Conservation (phyloP, 176 grass and related monocot genomes). For the Areca catechu region DNA sequence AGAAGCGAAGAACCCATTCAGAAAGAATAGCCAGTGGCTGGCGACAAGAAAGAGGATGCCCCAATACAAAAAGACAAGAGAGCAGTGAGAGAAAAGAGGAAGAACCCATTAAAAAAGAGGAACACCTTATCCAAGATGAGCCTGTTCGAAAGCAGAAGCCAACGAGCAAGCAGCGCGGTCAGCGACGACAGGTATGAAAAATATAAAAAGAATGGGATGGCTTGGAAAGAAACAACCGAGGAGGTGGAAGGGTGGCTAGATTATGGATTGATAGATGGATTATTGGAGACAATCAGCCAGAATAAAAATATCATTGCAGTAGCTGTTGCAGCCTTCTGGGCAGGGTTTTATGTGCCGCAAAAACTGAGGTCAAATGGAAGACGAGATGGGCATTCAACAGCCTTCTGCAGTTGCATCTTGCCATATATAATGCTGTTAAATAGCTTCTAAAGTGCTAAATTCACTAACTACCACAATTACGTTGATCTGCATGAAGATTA, state of each 20-base stretch:
- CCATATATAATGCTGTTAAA: too few species aligned
- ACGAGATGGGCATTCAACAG: too few species aligned
- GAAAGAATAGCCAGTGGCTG: slow-evolving; percentile 6
- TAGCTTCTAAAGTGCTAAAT: too few species aligned
- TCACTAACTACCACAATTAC: too few species aligned
- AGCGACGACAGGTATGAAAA: not conserved
- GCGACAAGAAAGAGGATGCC: not conserved
- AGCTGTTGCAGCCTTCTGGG: slow-evolving; percentile 29
- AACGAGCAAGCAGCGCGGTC: too few species aligned
- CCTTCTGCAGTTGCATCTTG: too few species aligned
- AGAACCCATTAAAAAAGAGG: not conserved
- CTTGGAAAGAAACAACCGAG: slow-evolving; percentile 20
- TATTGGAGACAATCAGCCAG: slow-evolving; percentile 20
- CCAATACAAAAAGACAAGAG: not conserved
- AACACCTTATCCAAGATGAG: not conserved
- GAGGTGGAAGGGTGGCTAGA: slow-evolving; percentile 16
- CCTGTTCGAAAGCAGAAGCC: slow-evolving; percentile 1
- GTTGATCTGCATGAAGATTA: too few species aligned
- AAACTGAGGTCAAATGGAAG: slow-evolving; percentile 21
- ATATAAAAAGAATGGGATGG: not conserved
- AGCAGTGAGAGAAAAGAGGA: slow-evolving; percentile 6
- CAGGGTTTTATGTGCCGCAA: slow-evolving; percentile 32
- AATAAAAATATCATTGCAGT: slow-evolving; percentile 29
- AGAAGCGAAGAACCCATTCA: slow-evolving; percentile 8
- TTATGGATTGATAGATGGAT: slow-evolving; percentile 13